Conservation (phyloP, 2,329 filamentous ascomycete genomes). For the Colletotrichum coccodes region DNA sequence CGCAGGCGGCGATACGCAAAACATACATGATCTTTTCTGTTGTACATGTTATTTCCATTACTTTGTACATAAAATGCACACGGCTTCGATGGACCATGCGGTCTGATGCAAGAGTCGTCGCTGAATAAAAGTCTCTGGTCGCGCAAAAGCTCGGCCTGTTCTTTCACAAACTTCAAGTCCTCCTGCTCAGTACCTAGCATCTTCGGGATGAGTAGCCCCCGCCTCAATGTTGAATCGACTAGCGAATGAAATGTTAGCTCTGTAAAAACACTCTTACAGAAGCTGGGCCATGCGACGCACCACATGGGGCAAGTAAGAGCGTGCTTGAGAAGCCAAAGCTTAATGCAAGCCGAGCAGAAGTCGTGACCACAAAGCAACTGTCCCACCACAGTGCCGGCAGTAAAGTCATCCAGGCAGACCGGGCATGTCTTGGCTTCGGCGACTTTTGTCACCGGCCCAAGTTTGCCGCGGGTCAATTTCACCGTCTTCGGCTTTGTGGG, state of each 20-base stretch:
- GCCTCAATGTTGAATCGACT: neutral
- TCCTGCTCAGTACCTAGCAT: neutral
- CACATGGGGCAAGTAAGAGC: constrained; percentile 8
- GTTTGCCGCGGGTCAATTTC: neutral
- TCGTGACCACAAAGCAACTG: constrained; percentile 7
- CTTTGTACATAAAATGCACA: constrained; percentile 3
- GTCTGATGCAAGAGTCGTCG: neutral
- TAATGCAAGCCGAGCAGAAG: constrained; percentile 23
- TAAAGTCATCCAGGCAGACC: constrained; percentile 16
- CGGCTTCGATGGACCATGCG: neutral
- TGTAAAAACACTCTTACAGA: too few relatives aligned
- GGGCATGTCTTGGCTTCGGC: neutral
- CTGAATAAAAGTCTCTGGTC: neutral
- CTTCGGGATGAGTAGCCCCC: neutral
- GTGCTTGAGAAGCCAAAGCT: constrained; percentile 12
- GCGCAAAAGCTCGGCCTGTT: too few relatives aligned
- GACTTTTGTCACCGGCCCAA: neutral
- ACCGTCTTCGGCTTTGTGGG: neutral
- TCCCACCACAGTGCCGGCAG: neutral
- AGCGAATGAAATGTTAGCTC: neutral
- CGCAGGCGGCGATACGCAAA: neutral
- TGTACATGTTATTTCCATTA: constrained; percentile 7
- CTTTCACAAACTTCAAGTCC: fast-evolving
- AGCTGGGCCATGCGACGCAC: neutral
- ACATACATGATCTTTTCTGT: neutral